These are phyloP conservation scores for Arctostaphylos glauca DNA, from an alignment of 148 eudicot genomes.

Conservation along the genomic window DNA sequence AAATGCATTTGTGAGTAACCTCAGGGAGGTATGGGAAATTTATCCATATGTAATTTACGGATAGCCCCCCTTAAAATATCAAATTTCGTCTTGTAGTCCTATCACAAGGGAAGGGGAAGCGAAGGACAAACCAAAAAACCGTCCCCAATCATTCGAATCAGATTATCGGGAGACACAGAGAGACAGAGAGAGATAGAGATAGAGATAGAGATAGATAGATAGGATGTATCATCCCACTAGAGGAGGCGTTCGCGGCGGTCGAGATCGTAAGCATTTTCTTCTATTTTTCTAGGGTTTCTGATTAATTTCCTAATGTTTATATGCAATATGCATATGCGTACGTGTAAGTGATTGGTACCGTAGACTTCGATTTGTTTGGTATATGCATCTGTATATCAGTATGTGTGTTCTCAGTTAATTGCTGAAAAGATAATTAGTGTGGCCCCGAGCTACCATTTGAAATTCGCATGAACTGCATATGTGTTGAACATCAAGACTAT, in stretches of 20 bases:
- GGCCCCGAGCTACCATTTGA: background rate
- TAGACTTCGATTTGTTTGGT: no score
- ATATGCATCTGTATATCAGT: no score
- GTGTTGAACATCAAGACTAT: background rate
- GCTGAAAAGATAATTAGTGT: background rate
- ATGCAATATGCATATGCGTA: background rate
- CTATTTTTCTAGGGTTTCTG: slow-evolving; percentile 22
- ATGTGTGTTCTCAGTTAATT: background rate
- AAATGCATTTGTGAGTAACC: background rate
- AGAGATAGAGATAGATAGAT: background rate
- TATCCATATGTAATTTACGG: background rate
- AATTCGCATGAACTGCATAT: background rate
- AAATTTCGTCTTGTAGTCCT: background rate
- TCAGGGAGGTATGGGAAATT: no score
- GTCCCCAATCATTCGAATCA: background rate
- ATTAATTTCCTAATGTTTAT: background rate
- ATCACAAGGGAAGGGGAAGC: background rate
- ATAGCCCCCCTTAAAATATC: background rate
- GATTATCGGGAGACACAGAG: background rate
- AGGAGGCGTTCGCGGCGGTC: slow-evolving; percentile 97
- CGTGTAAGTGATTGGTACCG: background rate
- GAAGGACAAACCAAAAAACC: background rate
- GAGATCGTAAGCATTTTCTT: slow-evolving; percentile 70
- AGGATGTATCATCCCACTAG: slow-evolving; percentile 90
- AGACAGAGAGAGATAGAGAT: background rate